Conservation (phyloP, 805 yeast genomes). For the Pichia rugopelliculosa region DNA sequence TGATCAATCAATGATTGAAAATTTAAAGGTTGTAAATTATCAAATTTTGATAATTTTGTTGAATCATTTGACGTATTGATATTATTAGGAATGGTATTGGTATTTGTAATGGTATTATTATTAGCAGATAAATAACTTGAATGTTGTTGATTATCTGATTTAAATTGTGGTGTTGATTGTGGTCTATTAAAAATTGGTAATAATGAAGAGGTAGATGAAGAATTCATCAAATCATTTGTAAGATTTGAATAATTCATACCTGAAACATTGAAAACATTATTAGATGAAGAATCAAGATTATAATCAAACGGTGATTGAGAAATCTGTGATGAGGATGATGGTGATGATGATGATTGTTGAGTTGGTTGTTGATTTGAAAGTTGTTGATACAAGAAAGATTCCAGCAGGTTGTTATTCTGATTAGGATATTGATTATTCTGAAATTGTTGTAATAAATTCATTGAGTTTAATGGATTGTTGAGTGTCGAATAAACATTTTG, state of each 20-base stretch:
- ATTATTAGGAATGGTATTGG: neutral
- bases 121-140: neutral
- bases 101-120: neutral
- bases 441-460: constrained; percentile 4
- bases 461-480: neutral
- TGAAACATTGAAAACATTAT: neutral
- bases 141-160: neutral
- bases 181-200: neutral
- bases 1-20: neutral
- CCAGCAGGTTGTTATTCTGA: constrained; percentile 5
- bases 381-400: constrained; percentile 10
- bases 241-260: constrained; percentile 1
- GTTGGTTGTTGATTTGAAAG: constrained; percentile 3
- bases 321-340: constrained; percentile 3
- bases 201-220: constrained; percentile 2
- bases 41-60: neutral
- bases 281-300: neutral
- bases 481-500: neutral
- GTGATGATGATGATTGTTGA: neutral
- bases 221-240: neutral
- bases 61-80: neutral
- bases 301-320: constrained; percentile 3
- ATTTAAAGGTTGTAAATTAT: neutral
- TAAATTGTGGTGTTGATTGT: neutral
- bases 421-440: neutral